Base-by-base conservation (phyloP, 371 early-diverging fungal species). In the Batrachochytrium dendrobatidis region DNA sequence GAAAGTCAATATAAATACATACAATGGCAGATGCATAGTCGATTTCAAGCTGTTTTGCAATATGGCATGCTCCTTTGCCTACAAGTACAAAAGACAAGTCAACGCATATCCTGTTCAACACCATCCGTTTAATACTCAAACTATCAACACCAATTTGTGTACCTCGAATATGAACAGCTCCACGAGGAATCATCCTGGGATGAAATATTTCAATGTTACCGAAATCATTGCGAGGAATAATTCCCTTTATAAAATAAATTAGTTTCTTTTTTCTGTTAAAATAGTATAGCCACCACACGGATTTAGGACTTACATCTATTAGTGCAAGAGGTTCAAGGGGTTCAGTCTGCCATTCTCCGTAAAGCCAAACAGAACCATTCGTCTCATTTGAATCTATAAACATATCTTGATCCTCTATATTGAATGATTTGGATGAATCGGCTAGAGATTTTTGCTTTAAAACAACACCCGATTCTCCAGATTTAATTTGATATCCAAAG, bases 291-390 rank as follows among this genome's bases (percentile, higher is more conserved):
- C n/a, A n/a, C n/a, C 20, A 34, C 20, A 15, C 17, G 3, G 22
- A 52, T 20, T 12, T 31, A 39, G 28, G 29, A 20, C 55, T 32
- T 59, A 58, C 90, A 72, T 90, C 76, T 1, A 81, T 67, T 2
- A 92, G 77, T 30, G 82, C 82, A 20, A 76, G 76, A 1, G 92
- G 79, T 22, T 64, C 63, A 62, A 82, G 86, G 0, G 65, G 64
- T 20, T 79, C 80, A 0, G 94, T 94, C 70, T 95, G 94, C 92
- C 93, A 94, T 54, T 85, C 84, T 24, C 90, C 94, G 69, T 80
- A 95, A 43, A 90, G 39, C 39, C n/a, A n/a, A n/a, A n/a, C n/a
- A n/a, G n/a, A n/a, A n/a, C n/a, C n/a, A n/a, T n/a, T n/a, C n/a
- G n/a, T n/a, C n/a, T n/a, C n/a, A n/a, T n/a, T n/a, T n/a, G n/a